phyloP scores from a whole-genome alignment of 257 asterid species.

The Nicotiana otophora region DNA sequence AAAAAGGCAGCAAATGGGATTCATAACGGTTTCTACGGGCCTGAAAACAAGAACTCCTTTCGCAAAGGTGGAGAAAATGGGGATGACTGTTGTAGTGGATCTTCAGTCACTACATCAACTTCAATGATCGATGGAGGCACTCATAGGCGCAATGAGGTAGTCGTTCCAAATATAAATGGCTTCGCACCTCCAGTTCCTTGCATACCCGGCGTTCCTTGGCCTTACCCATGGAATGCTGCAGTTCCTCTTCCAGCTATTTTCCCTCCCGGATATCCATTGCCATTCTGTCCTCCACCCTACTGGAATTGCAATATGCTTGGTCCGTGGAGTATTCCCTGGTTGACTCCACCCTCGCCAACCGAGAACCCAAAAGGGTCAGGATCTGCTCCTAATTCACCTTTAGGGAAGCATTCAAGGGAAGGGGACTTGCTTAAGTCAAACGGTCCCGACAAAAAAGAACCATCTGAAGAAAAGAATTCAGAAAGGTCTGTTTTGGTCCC shows the following conservation, averaged over 20 bases:
- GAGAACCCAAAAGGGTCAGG: constrained; percentile 22
- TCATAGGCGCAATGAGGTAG: constrained; percentile 26
- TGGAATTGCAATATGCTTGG: constrained; percentile 58
- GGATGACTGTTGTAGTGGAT: constrained; percentile 38
- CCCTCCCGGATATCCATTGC: constrained; percentile 52
- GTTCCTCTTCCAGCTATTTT: constrained; percentile 46
- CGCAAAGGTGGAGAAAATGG: constrained; percentile 28
- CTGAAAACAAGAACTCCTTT: constrained; percentile 19
- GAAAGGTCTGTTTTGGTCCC: constrained; percentile 53
- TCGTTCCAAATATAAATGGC: constrained; percentile 32
- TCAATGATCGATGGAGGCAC: constrained; percentile 20
- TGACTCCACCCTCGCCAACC: constrained; percentile 33
- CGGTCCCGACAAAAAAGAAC: not conserved
- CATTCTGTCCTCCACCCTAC: constrained; percentile 53
- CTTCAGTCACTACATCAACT: constrained; percentile 28
- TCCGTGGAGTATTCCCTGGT: constrained; percentile 58
- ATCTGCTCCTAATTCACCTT: constrained; percentile 33
- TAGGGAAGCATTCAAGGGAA: constrained; percentile 71
- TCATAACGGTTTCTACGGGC: constrained; percentile 24
- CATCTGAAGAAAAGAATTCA: constrained; percentile 9
- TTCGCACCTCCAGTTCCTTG: constrained; percentile 55
- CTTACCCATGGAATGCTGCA: constrained; percentile 35
- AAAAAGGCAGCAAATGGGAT: constrained; percentile 24
- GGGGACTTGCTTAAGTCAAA: constrained; percentile 42
- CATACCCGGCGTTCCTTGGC: constrained; percentile 55